These are phyloP conservation scores for Potentilla sterilis DNA, from an alignment of 306 rosid genomes.

Conservation along the genomic window DNA sequence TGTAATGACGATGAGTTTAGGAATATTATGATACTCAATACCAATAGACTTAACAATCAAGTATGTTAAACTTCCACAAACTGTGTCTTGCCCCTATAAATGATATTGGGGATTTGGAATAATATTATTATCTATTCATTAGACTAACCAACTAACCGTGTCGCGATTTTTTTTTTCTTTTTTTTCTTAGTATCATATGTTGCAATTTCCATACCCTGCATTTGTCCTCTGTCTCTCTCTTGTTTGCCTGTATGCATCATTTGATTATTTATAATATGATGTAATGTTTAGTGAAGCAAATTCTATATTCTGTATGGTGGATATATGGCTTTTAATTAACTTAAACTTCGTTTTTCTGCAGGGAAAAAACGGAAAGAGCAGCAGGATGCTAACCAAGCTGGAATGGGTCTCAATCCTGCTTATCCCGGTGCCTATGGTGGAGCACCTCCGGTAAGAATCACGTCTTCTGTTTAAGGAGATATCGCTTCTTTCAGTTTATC, in stretches of 20 bases:
- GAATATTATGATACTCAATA: background rate
- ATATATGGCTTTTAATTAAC: background rate
- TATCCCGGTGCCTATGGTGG: conserved; percentile 75
- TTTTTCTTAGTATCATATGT: too few relatives aligned
- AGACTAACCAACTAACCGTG: background rate
- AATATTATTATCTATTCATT: background rate
- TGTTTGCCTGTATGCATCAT: background rate
- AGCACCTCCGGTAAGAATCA: conserved; percentile 68
- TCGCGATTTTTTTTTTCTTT: too few relatives aligned
- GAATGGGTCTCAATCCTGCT: conserved; percentile 76
- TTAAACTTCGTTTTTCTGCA: conserved; percentile 24
- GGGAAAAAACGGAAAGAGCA: conserved; percentile 94
- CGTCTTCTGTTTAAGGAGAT: conserved; percentile 13
- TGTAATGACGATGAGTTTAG: background rate
- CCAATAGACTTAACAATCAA: background rate
- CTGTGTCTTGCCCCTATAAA: background rate
- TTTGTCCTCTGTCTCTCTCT: background rate
- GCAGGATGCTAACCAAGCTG: conserved; percentile 81
- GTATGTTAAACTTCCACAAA: background rate
- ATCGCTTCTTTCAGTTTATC: background rate
- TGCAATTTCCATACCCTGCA: background rate
- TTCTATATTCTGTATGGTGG: background rate
- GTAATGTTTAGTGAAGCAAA: background rate
- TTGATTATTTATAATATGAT: background rate
- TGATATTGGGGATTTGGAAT: background rate